Conservation (phyloP, 768 basidiomycete genomes). For the Filobasidium floriforme region DNA sequence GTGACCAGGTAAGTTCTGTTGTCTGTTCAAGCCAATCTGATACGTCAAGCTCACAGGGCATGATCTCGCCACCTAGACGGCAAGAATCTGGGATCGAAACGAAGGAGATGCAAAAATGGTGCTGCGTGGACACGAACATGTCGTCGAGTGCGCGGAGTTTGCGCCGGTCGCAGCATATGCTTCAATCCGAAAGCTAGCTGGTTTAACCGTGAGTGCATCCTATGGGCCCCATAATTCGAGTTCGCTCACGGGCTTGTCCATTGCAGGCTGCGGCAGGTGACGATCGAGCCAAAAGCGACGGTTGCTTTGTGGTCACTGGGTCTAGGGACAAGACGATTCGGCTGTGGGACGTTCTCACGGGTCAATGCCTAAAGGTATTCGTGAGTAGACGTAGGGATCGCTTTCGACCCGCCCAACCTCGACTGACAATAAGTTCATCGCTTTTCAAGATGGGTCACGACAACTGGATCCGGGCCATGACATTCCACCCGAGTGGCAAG, state of each 20-base stretch:
- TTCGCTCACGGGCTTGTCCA: not conserved
- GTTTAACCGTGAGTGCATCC: constrained; percentile 55
- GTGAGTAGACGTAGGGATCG: constrained; percentile 48
- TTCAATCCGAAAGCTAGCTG: constrained; percentile 68
- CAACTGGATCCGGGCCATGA: constrained; percentile 80
- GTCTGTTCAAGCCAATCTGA: constrained; percentile 2
- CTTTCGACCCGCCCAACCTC: constrained; percentile 1
- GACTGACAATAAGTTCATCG: not conserved
- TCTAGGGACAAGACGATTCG: constrained; percentile 87
- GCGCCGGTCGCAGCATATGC: constrained; percentile 68
- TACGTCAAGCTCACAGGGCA: not conserved
- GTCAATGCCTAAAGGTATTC: constrained; percentile 70
- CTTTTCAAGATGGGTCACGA: constrained; percentile 51
- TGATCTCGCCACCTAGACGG: constrained; percentile 53
- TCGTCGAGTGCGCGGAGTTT: constrained; percentile 72
- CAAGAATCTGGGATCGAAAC: constrained; percentile 64
- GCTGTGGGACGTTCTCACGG: constrained; percentile 73
- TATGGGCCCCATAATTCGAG: not conserved
- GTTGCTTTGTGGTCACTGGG: constrained; percentile 65
- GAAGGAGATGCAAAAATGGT: constrained; percentile 73
- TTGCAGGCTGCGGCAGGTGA: constrained; percentile 52
- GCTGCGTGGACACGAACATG: constrained; percentile 78
- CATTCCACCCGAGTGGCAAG: constrained; percentile 85
- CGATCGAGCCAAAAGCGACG: constrained; percentile 45
- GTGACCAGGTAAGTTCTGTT: constrained; percentile 64